Percentiles rank a stretch among this genome's conserved stretches.
phyloP scores from a whole-genome alignment of 371 early-diverging fungal genomes.

The Lichtheimia hyalospora region DNA sequence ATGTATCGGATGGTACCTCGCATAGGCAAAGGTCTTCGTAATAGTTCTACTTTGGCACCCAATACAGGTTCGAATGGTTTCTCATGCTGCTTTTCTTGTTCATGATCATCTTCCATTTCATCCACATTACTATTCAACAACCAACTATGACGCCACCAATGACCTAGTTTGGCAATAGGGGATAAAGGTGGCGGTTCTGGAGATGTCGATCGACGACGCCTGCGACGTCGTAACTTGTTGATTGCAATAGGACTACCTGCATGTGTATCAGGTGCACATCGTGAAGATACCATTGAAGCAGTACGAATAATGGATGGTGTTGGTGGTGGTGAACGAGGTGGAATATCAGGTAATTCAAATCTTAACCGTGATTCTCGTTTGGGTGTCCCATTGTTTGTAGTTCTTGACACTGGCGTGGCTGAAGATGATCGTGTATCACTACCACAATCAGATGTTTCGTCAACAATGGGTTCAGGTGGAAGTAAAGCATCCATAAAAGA shows the following conservation, averaged over 20 bases:
- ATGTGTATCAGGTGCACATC: neutral
- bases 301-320: constrained; percentile 4
- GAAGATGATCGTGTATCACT: neutral
- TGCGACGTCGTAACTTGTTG: too few relatives aligned
- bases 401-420: neutral
- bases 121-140: constrained; percentile 6
- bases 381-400: neutral
- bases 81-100: constrained; percentile 14
- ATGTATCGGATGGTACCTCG: constrained; percentile 43
- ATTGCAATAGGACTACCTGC: too few relatives aligned
- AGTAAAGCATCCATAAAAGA: neutral
- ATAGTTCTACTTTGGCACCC: constrained; percentile 39
- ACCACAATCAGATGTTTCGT: neutral
- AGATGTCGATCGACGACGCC: neutral
- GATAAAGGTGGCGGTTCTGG: constrained; percentile 1
- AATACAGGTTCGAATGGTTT: constrained; percentile 28
- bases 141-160: constrained; percentile 10
- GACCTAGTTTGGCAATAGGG: constrained; percentile 15
- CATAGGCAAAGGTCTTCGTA: constrained; percentile 43
- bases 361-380: constrained; percentile 19
- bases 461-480: neutral
- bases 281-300: neutral
- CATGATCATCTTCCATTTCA: constrained; percentile 17
- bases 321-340: constrained; percentile 12
- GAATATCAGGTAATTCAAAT: constrained; percentile 23